Conservation (phyloP, 2,329 filamentous ascomycete genomes). For the Alternaria sp. region DNA sequence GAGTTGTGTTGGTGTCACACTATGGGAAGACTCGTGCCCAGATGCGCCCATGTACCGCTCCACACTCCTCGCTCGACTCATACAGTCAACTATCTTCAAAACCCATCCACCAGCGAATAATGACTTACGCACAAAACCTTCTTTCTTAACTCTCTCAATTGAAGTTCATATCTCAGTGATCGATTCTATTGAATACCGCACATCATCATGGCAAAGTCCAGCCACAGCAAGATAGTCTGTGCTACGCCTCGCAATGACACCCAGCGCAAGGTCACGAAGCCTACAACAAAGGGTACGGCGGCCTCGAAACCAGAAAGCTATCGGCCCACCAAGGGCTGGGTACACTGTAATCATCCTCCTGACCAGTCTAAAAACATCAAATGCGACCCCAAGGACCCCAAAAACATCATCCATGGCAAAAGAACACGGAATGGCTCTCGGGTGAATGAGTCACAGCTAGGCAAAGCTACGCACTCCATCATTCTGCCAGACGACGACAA, state of each 20-base stretch:
- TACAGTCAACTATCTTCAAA: neutral
- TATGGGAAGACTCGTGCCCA: neutral
- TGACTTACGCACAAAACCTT: neutral
- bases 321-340: neutral
- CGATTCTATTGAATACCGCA: neutral
- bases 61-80: conserved; percentile 2
- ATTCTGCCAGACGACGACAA: neutral
- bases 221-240: neutral
- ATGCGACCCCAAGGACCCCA: neutral
- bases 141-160: neutral
- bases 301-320: neutral
- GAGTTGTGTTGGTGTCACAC: neutral
- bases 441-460: neutral
- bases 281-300: neutral
- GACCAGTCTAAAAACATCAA: neutral
- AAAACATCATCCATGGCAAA: neutral
- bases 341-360: neutral
- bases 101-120: neutral
- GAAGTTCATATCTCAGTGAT: neutral
- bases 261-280: neutral
- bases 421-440: neutral
- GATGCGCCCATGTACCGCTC: neutral
- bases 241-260: neutral
- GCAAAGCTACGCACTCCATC: neutral
- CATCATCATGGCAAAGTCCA: neutral